Conservation (phyloP, 805 yeast genomes). For the Monosporozyma aerobia region DNA sequence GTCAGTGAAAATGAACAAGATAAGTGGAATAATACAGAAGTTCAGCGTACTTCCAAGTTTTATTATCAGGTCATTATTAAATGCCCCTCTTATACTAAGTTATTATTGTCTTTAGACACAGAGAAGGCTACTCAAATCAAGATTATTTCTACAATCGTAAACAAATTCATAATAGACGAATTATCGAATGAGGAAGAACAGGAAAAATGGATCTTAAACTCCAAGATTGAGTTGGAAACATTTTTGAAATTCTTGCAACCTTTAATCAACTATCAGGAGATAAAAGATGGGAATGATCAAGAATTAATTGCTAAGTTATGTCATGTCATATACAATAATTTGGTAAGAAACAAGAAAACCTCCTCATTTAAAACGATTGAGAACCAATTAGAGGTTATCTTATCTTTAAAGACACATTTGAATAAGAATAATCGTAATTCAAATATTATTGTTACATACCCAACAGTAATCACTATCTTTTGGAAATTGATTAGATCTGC, state of each 20-base stretch:
- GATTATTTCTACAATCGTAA: background rate
- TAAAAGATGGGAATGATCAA: constrained; percentile 28
- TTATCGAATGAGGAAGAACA: background rate
- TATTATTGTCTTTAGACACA: constrained; percentile 7
- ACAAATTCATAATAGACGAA: background rate
- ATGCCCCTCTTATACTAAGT: constrained; percentile 16
- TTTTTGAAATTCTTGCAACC: constrained; percentile 18
- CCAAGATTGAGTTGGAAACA: constrained; percentile 18
- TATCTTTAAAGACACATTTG: constrained; percentile 19
- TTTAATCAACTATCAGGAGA: constrained; percentile 6
- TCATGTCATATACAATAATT: constrained; percentile 44
- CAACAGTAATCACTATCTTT: constrained; percentile 58
- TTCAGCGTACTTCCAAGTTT: background rate
- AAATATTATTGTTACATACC: constrained; percentile 59
- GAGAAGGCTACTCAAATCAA: background rate
- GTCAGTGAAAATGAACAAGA: background rate
- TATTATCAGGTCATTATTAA: constrained; percentile 16
- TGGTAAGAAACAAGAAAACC: background rate
- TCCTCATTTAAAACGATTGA: constrained; percentile 12
- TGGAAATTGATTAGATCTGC: constrained; percentile 50
- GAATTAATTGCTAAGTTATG: constrained; percentile 62
- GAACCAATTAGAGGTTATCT: constrained; percentile 32
- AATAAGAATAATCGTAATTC: constrained; percentile 32
- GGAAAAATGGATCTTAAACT: constrained; percentile 7
- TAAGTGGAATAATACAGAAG: background rate